phyloP scores from a whole-genome alignment of 2,329 filamentous ascomycete genomes.

The Fusarium buxicola region DNA sequence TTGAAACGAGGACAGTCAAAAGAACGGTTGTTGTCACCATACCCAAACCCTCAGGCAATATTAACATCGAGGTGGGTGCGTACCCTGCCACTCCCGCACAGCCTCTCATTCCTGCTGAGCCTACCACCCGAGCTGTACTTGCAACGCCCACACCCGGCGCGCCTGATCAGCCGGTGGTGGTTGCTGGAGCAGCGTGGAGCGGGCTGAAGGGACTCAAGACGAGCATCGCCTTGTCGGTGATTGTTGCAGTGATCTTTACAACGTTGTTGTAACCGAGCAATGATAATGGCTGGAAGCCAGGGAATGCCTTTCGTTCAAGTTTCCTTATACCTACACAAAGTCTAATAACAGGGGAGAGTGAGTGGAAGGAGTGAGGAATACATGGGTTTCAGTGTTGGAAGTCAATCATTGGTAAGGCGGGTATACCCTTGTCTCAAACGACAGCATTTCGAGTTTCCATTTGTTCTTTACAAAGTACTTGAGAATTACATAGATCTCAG shows the following conservation, averaged over 20 bases:
- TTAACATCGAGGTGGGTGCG: too few relatives aligned
- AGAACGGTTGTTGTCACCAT: slow-evolving; percentile 30
- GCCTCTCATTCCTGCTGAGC: slow-evolving; percentile 4
- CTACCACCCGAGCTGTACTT: not conserved
- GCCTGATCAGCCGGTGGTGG: slow-evolving; percentile 8
- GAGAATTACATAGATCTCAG: slow-evolving; percentile 18
- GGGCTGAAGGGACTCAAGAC: slow-evolving; percentile 16
- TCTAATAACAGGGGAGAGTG: slow-evolving; percentile 13
- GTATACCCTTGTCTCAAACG: slow-evolving; percentile 20
- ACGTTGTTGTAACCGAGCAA: slow-evolving; percentile 15
- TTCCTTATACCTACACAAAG: not conserved
- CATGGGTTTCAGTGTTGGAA: not conserved
- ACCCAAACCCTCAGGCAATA: not conserved
- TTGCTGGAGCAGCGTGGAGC: slow-evolving; percentile 21
- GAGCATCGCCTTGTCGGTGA: slow-evolving; percentile 23
- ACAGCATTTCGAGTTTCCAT: slow-evolving; percentile 14
- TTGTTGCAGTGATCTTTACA: slow-evolving; percentile 20
- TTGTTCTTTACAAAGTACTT: slow-evolving; percentile 25
- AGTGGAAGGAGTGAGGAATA: slow-evolving; percentile 7
- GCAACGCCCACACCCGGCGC: slow-evolving; percentile 30
- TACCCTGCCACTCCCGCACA: not conserved
- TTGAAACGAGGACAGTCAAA: slow-evolving; percentile 22
- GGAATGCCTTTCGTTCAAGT: not conserved
- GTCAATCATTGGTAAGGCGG: slow-evolving; percentile 1
- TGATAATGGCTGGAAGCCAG: not conserved